phyloP scores from a whole-genome alignment of 2,329 filamentous ascomycete species.

The Penicillium occitanis region DNA sequence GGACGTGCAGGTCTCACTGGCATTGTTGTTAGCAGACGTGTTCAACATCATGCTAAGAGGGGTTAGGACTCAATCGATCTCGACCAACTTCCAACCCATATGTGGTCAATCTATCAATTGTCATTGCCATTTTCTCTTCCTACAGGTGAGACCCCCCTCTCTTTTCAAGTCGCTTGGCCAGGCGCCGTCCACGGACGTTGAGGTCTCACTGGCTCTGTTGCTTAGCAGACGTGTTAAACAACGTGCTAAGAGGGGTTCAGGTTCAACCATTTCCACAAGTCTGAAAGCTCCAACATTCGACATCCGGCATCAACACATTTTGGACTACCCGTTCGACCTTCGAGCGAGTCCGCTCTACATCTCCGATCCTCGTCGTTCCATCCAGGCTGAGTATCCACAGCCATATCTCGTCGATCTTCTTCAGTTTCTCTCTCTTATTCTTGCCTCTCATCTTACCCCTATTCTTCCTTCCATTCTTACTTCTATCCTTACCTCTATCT shows the following conservation, averaged over 20 bases:
- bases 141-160: constrained; percentile 10
- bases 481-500: not conserved
- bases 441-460: not conserved
- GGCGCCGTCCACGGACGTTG: not conserved
- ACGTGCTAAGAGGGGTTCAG: constrained; percentile 14
- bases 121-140: not conserved
- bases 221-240: constrained; percentile 4
- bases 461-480: not conserved
- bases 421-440: no score
- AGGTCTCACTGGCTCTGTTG: not conserved
- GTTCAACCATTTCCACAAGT: not conserved
- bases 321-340: not conserved
- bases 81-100: no score
- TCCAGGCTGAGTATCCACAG: not conserved
- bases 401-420: not conserved
- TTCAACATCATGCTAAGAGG: not conserved
- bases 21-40: not conserved
- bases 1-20: not conserved
- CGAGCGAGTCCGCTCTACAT: not conserved
- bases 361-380: not conserved
- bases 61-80: not conserved
- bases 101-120: not conserved
- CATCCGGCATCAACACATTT: not conserved
- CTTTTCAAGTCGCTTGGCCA: not conserved
- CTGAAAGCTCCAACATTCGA: not conserved